phyloP scores from a whole-genome alignment of 108 stramenopile genomes.

The Aurantiochytrium sp. region DNA sequence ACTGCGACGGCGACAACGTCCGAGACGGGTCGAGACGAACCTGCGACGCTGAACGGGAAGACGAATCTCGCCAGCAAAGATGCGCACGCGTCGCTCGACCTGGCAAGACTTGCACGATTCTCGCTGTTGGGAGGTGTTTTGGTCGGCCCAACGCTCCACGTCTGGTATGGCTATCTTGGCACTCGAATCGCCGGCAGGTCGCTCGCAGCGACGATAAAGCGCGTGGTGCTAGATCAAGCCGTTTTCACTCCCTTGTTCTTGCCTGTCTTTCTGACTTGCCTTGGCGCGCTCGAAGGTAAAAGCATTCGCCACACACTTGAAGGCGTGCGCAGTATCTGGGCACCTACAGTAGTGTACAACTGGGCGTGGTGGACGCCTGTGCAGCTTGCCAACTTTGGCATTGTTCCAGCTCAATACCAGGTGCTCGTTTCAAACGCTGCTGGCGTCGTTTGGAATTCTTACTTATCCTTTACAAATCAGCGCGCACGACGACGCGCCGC shows the following conservation, averaged over 20 bases:
- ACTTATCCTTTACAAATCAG: not conserved
- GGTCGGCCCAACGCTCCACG: not conserved
- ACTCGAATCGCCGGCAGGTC: not conserved
- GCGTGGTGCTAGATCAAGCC: not conserved
- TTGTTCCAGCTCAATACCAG: not conserved
- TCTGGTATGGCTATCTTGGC: slow-evolving; percentile 8
- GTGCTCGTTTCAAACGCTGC: not conserved
- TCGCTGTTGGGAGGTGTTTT: not conserved
- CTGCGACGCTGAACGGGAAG: too few relatives aligned
- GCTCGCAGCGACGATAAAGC: not conserved
- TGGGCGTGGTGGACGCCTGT: not conserved
- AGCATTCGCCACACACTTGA: not conserved
- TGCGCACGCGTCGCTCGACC: not conserved
- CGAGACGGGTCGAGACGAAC: too few relatives aligned
- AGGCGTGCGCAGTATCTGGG: not conserved
- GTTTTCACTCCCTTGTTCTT: not conserved
- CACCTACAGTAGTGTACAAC: not conserved
- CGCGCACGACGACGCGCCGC: not conserved
- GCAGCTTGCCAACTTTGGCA: not conserved
- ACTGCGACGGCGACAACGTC: too few relatives aligned
- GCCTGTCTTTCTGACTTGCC: not conserved
- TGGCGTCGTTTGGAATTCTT: slow-evolving; percentile 12
- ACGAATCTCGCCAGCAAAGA: not conserved
- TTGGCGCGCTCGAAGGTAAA: not conserved
- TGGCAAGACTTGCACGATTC: not conserved